These are phyloP conservation scores for Chlorella sp. DNA, from an alignment of 139 green algal genomes.

Conservation along the genomic window DNA sequence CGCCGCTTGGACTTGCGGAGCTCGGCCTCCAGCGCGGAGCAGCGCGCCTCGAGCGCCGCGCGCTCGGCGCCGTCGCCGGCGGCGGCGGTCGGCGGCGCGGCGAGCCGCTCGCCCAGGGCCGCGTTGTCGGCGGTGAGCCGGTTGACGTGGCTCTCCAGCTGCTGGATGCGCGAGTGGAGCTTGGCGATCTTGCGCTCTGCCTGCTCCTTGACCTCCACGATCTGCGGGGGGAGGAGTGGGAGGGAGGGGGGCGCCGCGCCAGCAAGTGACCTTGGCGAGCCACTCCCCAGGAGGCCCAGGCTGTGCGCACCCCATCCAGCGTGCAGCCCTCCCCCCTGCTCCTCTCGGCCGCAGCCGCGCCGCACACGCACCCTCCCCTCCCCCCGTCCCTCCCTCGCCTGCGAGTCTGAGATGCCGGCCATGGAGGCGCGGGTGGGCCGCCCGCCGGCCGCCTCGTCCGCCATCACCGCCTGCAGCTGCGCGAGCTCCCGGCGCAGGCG, in stretches of 20 bases:
- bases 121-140: conserved; percentile 4
- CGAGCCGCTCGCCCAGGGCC: neutral
- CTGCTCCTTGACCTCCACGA: conserved; percentile 32
- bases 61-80: conserved; percentile 10
- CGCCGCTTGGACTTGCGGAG: conserved; percentile 69
- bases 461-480: conserved; percentile 28
- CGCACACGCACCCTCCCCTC: neutral
- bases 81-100: neutral
- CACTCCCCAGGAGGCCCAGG: too few relatives aligned
- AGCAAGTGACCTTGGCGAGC: too few relatives aligned
- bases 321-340: too few relatives aligned
- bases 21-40: conserved; percentile 56
- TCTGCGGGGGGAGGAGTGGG: conserved; percentile 7
- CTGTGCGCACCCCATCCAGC: too few relatives aligned
- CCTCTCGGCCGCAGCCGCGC: too few relatives aligned
- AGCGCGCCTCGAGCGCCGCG: conserved; percentile 17
- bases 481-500: conserved; percentile 29
- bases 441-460: neutral
- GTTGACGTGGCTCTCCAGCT: conserved; percentile 27
- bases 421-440: conserved; percentile 5
- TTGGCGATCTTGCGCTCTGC: conserved; percentile 40
- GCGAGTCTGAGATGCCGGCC: conserved; percentile 20
- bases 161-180: conserved; percentile 34
- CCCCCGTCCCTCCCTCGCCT: neutral
- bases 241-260: neutral